phyloP scores from a whole-genome alignment of 257 asterid genomes.

The Craterostigma plantagineum region DNA sequence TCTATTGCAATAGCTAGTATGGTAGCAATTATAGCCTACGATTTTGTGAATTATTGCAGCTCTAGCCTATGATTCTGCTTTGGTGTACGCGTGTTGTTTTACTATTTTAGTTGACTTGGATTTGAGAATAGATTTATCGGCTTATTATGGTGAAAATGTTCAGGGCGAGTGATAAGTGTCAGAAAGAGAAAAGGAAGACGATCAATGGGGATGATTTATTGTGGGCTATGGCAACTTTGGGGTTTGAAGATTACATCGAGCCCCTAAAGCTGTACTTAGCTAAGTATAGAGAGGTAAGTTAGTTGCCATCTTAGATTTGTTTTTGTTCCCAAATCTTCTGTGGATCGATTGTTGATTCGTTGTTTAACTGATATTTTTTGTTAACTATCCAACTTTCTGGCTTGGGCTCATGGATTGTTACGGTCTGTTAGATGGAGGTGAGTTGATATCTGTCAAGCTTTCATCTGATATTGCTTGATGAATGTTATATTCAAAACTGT shows the following conservation, averaged over 20 bases:
- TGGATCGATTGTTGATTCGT: conserved; percentile 2
- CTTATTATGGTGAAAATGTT: conserved; percentile 12
- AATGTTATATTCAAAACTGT: conserved; percentile 1
- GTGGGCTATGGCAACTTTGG: conserved; percentile 88
- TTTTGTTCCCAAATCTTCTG: conserved; percentile 1
- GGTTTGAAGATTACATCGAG: conserved; percentile 82
- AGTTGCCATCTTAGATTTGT: neutral
- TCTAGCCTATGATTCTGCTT: too few species aligned
- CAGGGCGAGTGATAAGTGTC: conserved; percentile 93
- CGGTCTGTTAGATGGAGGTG: conserved; percentile 71
- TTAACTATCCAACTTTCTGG: neutral
- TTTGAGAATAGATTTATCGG: neutral
- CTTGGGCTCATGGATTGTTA: conserved; percentile 14
- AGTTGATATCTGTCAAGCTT: conserved; percentile 8
- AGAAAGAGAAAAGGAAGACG: conserved; percentile 81
- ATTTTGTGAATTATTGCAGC: too few species aligned
- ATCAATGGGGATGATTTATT: conserved; percentile 80
- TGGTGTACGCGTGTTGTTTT: too few species aligned
- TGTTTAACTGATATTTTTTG: conserved; percentile 15
- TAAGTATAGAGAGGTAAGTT: conserved; percentile 67
- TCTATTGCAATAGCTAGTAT: neutral
- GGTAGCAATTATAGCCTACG: too few species aligned
- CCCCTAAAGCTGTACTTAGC: conserved; percentile 72
- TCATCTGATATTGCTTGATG: neutral
- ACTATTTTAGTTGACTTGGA: neutral